A percentile compares a stretch with the other conserved stretches of the same genome.
These are phyloP conservation scores for Colletotrichum destructivum DNA, from an alignment of 2,329 filamentous ascomycete genomes.

Conservation along the genomic window DNA sequence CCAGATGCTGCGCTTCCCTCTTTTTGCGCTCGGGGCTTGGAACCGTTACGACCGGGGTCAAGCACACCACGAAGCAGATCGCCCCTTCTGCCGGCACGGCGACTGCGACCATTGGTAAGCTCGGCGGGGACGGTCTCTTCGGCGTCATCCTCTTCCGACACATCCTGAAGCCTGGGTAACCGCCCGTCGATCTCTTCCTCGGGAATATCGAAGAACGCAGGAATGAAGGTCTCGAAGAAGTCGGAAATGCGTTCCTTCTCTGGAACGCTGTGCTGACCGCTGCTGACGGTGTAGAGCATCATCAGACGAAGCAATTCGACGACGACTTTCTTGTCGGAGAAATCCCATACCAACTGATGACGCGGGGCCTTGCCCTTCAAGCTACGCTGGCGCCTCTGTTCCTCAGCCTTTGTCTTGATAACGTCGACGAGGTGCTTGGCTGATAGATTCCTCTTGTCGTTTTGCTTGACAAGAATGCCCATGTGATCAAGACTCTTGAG, in stretches of 20 bases:
- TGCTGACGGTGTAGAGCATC: slow-evolving; percentile 76
- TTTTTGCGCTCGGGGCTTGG: slow-evolving; percentile 79
- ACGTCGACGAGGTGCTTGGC: slow-evolving; percentile 91
- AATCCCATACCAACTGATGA: slow-evolving; percentile 83
- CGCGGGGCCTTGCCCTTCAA: slow-evolving; percentile 73
- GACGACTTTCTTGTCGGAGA: slow-evolving; percentile 79
- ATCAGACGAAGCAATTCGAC: slow-evolving; percentile 74
- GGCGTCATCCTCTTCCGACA: slow-evolving; percentile 82
- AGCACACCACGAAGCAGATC: slow-evolving; percentile 89
- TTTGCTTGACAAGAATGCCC: slow-evolving; percentile 88
- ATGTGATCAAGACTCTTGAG: slow-evolving; percentile 98
- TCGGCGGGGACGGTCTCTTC: slow-evolving; percentile 81
- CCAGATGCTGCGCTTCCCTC: slow-evolving; percentile 83
- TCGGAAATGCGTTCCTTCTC: slow-evolving; percentile 82
- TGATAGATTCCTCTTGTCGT: slow-evolving; percentile 92
- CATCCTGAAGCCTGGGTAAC: slow-evolving; percentile 78
- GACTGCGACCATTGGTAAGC: slow-evolving; percentile 76
- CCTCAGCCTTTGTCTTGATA: slow-evolving; percentile 93
- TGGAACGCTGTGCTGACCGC: slow-evolving; percentile 78
- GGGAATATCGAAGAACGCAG: slow-evolving; percentile 82
- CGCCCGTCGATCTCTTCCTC: slow-evolving; percentile 78
- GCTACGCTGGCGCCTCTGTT: slow-evolving; percentile 82
- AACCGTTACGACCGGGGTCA: slow-evolving; percentile 81
- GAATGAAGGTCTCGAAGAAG: slow-evolving; percentile 84
- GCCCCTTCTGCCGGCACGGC: slow-evolving; percentile 82